These are phyloP conservation scores for Sporothrix pallida DNA, from an alignment of 2,329 filamentous ascomycete species.

Conservation along the genomic window DNA sequence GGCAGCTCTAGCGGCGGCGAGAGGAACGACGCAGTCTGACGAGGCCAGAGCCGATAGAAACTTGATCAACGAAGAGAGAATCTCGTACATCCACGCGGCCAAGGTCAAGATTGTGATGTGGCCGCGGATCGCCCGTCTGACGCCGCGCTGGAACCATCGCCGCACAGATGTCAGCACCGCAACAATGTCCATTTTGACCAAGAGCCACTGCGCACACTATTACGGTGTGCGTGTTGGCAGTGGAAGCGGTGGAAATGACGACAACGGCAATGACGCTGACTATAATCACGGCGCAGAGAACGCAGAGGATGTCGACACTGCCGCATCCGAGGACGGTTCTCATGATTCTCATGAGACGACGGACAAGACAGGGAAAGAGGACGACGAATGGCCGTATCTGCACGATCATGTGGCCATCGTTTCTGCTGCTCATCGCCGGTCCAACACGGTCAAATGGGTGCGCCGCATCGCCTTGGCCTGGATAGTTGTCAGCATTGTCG, in stretches of 20 bases:
- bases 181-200: slow-evolving; percentile 39
- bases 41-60: background rate
- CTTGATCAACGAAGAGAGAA: too few relatives aligned
- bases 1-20: background rate
- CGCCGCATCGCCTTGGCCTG: background rate
- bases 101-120: slow-evolving; percentile 45
- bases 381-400: slow-evolving; percentile 36
- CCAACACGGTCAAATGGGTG: background rate
- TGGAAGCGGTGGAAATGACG: background rate
- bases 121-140: slow-evolving; percentile 43
- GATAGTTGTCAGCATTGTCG: background rate
- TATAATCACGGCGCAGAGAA: background rate
- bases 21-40: background rate
- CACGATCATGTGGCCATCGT: slow-evolving; percentile 32
- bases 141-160: slow-evolving; percentile 35
- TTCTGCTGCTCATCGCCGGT: background rate
- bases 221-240: slow-evolving; percentile 35
- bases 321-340: background rate
- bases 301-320: background rate
- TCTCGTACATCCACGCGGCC: slow-evolving; percentile 28
- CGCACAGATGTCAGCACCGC: slow-evolving; percentile 33
- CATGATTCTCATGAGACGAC: background rate
- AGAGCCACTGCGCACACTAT: slow-evolving; percentile 44
- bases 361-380: slow-evolving; percentile 22
- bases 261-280: slow-evolving; percentile 30